Evolutionary conservation across 2,329 filamentous ascomycete genomes (phyloP).

Genomic region (Trichoderma oligosporum): DNA sequence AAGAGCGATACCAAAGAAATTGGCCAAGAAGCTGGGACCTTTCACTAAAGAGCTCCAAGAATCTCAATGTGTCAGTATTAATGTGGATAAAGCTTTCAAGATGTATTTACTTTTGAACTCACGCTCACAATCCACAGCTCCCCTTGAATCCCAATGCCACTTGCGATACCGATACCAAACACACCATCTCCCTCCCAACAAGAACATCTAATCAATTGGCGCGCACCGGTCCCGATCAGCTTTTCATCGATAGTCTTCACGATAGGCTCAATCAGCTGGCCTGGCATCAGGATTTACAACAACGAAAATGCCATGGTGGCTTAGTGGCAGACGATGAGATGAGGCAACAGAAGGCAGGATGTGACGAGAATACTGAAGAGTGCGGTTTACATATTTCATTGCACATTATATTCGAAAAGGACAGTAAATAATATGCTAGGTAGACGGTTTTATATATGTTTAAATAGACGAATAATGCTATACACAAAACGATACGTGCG

Average conservation of each 20-base stretch:
- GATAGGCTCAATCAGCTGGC: not conserved
- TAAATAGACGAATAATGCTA: too few relatives aligned
- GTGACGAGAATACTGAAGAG: not conserved
- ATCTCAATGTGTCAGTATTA: not conserved
- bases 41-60: not conserved
- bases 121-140: too few relatives aligned
- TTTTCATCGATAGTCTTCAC: not conserved
- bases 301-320: not conserved
- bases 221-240: not conserved
- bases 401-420: not conserved
- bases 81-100: not conserved
- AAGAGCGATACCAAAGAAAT: not conserved
- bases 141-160: too few relatives aligned
- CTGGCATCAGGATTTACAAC: not conserved
- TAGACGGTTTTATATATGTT: too few relatives aligned
- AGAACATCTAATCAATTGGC: not conserved
- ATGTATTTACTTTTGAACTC: too few relatives aligned
- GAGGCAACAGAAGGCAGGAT: not conserved
- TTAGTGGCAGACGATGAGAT: not conserved
- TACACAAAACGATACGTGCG: too few relatives aligned
- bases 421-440: too few relatives aligned
- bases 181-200: not conserved
- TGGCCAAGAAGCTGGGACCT: not conserved
- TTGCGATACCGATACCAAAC: not conserved
- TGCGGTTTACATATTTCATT: not conserved